Evolutionary conservation across 2,329 filamentous ascomycete genomes (phyloP), one percentile per base, ranked within the genome.

Genomic region (Aspergillus pseudotamarii): DNA sequence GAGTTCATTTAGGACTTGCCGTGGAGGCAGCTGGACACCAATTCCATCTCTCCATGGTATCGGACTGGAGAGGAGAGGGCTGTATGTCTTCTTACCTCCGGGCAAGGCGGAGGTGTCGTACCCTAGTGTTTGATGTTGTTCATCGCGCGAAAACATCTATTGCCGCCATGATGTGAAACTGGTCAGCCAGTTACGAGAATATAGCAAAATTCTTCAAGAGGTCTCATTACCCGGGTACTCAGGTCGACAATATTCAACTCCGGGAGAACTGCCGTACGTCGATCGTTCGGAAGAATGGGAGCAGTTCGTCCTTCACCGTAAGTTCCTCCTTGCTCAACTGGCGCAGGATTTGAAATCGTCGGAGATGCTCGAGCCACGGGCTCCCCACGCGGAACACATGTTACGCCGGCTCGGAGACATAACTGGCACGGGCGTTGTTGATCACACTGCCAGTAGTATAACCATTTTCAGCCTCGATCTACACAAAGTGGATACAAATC

Each of bases 1-100:
- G 9, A 63, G 38, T 51, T 30, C 45, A 36, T 63, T 57, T 16
- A 63, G 57, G 8, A 56, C 38, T 34, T 28, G 30, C 57, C 43
- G 41, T 38, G 41, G 26, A 6, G 61, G 61, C 8, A 63, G 56
- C 28, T 50, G 32, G 14, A 60, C 11, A 28, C 61, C 61, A 26
- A 63, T 30, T 28, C 28, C 21, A 43, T 63, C 61, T 50, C 51
- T 51, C 61, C 57, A 63, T 60, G 61, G 32, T 19, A 41, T 53
- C 5, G 45, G 45, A 21, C n/a, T 34, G 5, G 36, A 14, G 2
- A 28, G 1, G 34, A 57, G 19, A 0, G 54, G 38, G 36, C 32
- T 41, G 6, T 21, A 34, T 19, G 54, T 16, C 32, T 57, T 38
- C 34, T 14, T 36, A 6, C 54, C 54, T 4, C 54, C 54, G 14